A percentile compares a stretch with the other conserved stretches of the same genome.
phyloP scores from a whole-genome alignment of 306 rosid species.

The Sphenostylis stenocarpa region DNA sequence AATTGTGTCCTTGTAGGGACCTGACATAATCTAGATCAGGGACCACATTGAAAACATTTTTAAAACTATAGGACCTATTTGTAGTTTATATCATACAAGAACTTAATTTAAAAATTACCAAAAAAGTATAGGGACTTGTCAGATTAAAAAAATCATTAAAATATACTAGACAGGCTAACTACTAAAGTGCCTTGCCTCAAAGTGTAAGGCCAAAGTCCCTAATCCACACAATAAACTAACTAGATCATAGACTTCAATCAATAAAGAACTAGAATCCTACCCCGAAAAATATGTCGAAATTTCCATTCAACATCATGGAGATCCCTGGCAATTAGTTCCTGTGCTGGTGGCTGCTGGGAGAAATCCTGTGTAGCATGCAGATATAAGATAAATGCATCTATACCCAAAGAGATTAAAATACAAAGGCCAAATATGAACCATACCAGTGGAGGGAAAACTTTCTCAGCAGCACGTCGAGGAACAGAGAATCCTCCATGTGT shows the following conservation, averaged over 20 bases:
- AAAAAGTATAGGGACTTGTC: neutral
- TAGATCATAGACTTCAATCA: neutral
- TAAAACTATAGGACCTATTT: neutral
- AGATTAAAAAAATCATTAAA: neutral
- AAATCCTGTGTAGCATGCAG: constrained; percentile 62
- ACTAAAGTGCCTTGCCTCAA: neutral
- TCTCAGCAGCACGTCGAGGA: constrained; percentile 97
- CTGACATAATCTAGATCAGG: constrained; percentile 9
- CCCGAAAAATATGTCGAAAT: constrained; percentile 88
- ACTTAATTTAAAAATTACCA: neutral
- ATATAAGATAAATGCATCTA: constrained; percentile 34
- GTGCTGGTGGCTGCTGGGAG: constrained; percentile 86
- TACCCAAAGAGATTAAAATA: constrained; percentile 17
- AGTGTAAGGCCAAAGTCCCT: neutral
- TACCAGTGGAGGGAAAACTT: constrained; percentile 95
- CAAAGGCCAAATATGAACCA: constrained; percentile 14
- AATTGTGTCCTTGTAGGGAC: neutral
- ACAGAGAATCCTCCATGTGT: constrained; percentile 98
- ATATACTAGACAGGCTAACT: neutral
- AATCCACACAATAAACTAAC: neutral
- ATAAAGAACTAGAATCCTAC: constrained; percentile 35
- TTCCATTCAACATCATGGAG: constrained; percentile 95
- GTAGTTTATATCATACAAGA: neutral
- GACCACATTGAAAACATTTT: neutral
- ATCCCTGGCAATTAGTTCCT: constrained; percentile 91